Evolutionary conservation across 441 rosid species (phyloP).

Genomic region (Aquilaria agallochum): DNA sequence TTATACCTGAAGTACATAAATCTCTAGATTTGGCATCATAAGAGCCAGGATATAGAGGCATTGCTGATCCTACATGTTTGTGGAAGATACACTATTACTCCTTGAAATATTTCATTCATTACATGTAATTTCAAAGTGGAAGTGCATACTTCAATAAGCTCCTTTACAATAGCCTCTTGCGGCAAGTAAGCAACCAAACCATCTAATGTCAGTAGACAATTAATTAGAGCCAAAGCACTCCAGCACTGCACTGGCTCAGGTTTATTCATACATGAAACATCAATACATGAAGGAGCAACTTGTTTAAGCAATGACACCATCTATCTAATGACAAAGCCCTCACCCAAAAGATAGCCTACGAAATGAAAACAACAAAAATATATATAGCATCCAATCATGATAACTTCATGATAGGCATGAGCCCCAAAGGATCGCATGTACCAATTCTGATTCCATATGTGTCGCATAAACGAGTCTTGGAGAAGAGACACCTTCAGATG

Average conservation of each 20-base stretch:
- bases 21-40: slow-evolving; percentile 65
- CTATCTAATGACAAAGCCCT: slow-evolving; percentile 65
- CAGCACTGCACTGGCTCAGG: slow-evolving; percentile 92
- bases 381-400: slow-evolving; percentile 17
- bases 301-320: slow-evolving; percentile 87
- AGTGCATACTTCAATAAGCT: slow-evolving; percentile 70
- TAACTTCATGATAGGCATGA: slow-evolving; percentile 20
- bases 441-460: slow-evolving; percentile 93
- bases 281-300: slow-evolving; percentile 59
- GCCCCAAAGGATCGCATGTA: slow-evolving; percentile 38
- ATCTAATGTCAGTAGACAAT: slow-evolving; percentile 74
- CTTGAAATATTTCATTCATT: slow-evolving; percentile 8
- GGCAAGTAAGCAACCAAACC: slow-evolving; percentile 72
- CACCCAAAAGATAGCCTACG: slow-evolving; percentile 88
- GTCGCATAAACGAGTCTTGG: slow-evolving; percentile 92
- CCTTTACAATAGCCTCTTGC: slow-evolving; percentile 64
- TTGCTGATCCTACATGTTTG: slow-evolving; percentile 55
- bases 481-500: slow-evolving; percentile 91
- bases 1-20: slow-evolving; percentile 77
- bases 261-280: slow-evolving; percentile 53
- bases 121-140: slow-evolving; percentile 13
- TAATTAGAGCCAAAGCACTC: slow-evolving; percentile 74
- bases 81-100: slow-evolving; percentile 15
- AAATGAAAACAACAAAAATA: slow-evolving; percentile 24
- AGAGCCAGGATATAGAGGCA: slow-evolving; percentile 69